phyloP scores from a whole-genome alignment of 108 stramenopile species.

The Craspedostauros australis region DNA sequence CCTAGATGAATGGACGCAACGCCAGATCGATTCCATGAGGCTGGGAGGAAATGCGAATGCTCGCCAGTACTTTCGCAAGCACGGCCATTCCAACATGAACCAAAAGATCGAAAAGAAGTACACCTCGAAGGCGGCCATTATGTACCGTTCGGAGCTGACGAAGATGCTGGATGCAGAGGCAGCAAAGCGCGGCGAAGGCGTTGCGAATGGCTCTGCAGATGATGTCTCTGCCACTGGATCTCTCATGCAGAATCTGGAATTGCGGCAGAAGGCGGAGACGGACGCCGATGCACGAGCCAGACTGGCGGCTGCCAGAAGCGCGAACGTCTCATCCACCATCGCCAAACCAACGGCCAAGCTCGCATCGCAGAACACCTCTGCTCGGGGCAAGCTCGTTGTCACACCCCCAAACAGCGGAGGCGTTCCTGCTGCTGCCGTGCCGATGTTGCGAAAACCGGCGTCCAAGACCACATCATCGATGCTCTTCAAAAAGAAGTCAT shows the following conservation, averaged over 20 bases:
- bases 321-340: slow-evolving; percentile 15
- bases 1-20: slow-evolving; percentile 91
- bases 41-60: slow-evolving; percentile 87
- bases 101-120: slow-evolving; percentile 87
- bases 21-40: slow-evolving; percentile 88
- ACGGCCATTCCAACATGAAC: slow-evolving; percentile 74
- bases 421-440: slow-evolving; percentile 2
- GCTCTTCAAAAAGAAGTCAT: slow-evolving; percentile 63
- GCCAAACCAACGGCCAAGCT: slow-evolving; percentile 61
- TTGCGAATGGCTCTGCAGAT: background rate
- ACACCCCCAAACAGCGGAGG: slow-evolving; percentile 58
- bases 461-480: slow-evolving; percentile 30
- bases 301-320: slow-evolving; percentile 11
- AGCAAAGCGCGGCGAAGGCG: slow-evolving; percentile 57
- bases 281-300: slow-evolving; percentile 37
- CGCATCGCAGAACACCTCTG: slow-evolving; percentile 57
- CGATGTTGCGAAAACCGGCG: slow-evolving; percentile 64
- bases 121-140: slow-evolving; percentile 64
- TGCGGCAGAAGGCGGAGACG: slow-evolving; percentile 40
- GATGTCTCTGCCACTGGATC: slow-evolving; percentile 13
- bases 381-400: slow-evolving; percentile 50
- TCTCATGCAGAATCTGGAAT: slow-evolving; percentile 57
- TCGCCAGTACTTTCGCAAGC: slow-evolving; percentile 70
- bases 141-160: slow-evolving; percentile 66
- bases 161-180: slow-evolving; percentile 58